Conservation (phyloP, 129 eudicot species). For the Sambucus nigra region DNA sequence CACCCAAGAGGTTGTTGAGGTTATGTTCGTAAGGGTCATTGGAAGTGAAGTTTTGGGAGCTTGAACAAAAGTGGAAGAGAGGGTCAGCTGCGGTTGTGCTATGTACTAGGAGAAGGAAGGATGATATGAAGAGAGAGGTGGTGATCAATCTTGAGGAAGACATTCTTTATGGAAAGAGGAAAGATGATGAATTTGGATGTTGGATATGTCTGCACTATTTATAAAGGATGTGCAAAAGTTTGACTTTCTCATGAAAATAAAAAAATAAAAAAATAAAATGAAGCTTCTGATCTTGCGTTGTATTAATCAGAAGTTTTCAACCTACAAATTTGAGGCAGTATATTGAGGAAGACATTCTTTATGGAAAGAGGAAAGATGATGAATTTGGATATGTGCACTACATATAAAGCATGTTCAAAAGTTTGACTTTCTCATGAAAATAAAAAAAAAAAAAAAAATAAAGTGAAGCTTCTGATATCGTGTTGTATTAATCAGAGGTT, state of each 20-base stretch:
- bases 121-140: constrained; percentile 11
- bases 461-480: too few species aligned
- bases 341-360: constrained; percentile 17
- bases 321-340: too few species aligned
- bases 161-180: constrained; percentile 4
- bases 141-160: constrained; percentile 1
- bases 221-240: neutral
- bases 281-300: neutral
- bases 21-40: constrained; percentile 20
- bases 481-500: neutral
- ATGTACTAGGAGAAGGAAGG: constrained; percentile 12
- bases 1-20: constrained; percentile 23
- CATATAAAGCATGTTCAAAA: too few species aligned
- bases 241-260: neutral
- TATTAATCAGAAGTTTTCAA: neutral
- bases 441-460: too few species aligned
- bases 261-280: neutral
- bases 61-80: constrained; percentile 21
- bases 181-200: neutral
- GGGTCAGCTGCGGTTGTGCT: constrained; percentile 17
- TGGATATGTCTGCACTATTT: neutral
- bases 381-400: too few species aligned
- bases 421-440: neutral
- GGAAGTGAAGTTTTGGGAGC: constrained; percentile 28
- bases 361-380: neutral